Conservation (phyloP, 2,329 filamentous ascomycete genomes). For the Zopfia rhizophila region DNA sequence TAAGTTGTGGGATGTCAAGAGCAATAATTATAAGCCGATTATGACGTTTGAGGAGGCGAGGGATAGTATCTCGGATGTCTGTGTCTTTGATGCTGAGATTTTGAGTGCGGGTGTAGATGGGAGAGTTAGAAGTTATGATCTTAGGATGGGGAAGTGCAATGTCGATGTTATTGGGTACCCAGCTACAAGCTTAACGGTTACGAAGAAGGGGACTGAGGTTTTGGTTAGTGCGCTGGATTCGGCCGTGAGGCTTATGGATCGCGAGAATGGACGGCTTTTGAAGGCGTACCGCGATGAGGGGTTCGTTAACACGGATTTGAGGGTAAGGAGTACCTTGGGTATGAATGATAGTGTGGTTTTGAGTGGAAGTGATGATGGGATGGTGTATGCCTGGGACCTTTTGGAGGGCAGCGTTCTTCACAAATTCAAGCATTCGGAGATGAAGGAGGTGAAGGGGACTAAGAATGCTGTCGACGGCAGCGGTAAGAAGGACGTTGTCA, state of each 20-base stretch:
- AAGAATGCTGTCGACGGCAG: conserved; percentile 38
- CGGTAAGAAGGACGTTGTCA: conserved; percentile 58
- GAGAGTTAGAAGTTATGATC: conserved; percentile 81
- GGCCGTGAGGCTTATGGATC: conserved; percentile 82
- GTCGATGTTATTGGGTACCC: conserved; percentile 56
- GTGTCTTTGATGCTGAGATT: conserved; percentile 63
- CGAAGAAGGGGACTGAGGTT: conserved; percentile 77
- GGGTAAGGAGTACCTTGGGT: conserved; percentile 81
- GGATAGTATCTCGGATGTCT: conserved; percentile 69
- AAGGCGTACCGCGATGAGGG: conserved; percentile 71
- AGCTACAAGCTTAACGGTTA: conserved; percentile 80
- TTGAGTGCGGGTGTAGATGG: conserved; percentile 86
- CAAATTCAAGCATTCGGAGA: conserved; percentile 62
- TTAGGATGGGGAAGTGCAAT: conserved; percentile 75
- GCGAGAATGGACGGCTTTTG: conserved; percentile 76
- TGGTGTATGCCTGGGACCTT: conserved; percentile 85
- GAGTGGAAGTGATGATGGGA: conserved; percentile 81
- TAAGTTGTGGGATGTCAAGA: conserved; percentile 68
- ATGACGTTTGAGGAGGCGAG: conserved; percentile 78
- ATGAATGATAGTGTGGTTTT: conserved; percentile 80
- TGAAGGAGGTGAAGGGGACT: conserved; percentile 37
- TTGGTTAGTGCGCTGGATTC: conserved; percentile 81
- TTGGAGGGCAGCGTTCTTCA: conserved; percentile 75
- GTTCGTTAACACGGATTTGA: conserved; percentile 73
- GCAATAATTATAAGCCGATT: conserved; percentile 67